Conservation (phyloP, 2,329 filamentous ascomycete genomes). For the Alternaria sp. region DNA sequence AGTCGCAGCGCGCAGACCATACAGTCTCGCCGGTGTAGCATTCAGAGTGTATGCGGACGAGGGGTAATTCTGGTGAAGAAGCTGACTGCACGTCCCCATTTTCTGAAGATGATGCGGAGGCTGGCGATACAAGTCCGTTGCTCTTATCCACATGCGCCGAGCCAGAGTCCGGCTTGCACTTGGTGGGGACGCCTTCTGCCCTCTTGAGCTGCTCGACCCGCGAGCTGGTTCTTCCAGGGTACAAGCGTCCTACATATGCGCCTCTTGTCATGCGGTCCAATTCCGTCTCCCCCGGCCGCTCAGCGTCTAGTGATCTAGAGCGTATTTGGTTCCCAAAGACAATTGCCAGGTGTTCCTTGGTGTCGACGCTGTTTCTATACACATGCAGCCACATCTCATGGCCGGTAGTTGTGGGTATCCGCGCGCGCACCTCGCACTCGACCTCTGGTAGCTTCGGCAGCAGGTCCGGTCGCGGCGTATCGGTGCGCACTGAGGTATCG, state of each 20-base stretch:
- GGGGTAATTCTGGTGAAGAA: conserved; percentile 62
- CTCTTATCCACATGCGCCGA: conserved; percentile 14
- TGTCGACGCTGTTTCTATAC: conserved; percentile 91
- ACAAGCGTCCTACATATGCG: conserved; percentile 87
- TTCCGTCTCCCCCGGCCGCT: conserved; percentile 79
- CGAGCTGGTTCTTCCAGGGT: conserved; percentile 82
- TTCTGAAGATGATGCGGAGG: conserved; percentile 38
- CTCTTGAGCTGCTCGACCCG: conserved; percentile 64
- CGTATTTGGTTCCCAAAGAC: conserved; percentile 91
- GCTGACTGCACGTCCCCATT: conserved; percentile 39
- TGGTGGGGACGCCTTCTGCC: conserved; percentile 46
- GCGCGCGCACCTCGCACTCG: conserved; percentile 91
- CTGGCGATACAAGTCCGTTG: conserved; percentile 29
- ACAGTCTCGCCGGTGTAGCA: conserved; percentile 99
- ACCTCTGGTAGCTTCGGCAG: conserved; percentile 81
- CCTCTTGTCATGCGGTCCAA: conserved; percentile 92
- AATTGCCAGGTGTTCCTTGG: conserved; percentile 95
- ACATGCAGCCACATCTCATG: conserved; percentile 97
- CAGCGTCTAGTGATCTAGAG: conserved; percentile 72
- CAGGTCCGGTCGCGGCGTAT: conserved; percentile 70
- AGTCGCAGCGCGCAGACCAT: conserved; percentile 97
- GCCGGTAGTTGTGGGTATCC: conserved; percentile 90
- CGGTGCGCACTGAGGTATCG: conserved; percentile 45
- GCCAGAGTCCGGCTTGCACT: conserved; percentile 22
- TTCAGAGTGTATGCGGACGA: conserved; percentile 96